Evolutionary conservation across 2,329 filamentous ascomycete species (phyloP), one percentile per base, ranked within the genome.

Genomic region (Aspergillus pseudotamarii): DNA sequence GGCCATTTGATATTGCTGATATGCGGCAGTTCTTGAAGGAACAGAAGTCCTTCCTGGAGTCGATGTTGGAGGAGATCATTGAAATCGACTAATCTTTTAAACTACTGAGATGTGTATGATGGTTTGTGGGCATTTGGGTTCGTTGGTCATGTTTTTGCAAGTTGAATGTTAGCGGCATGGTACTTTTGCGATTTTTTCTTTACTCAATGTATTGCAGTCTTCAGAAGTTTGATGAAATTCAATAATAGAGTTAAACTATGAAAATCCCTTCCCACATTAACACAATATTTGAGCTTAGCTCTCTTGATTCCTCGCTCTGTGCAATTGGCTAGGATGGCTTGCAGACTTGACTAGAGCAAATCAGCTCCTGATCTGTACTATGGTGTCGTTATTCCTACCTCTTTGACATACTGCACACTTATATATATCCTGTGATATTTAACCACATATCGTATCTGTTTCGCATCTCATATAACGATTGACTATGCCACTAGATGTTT

Each of bases 381-480:
- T 5, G 2, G 2, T 6, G 12, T 36, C 0, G 5, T 41, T 16
- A 2, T 4, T 19, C 5, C 6, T 36, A 6, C 5, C 5, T 36
- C 34, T 36, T 3, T 36, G 1, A 6, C 12, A 1, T 36, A 36
- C 34, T 36, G 26, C 26, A 26, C 26, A 26, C 26, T 4, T 26
- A 26, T 26, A 26, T 26, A 26, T 26, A 26, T 4, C 0, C 34
- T 16, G 6, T n/a, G 1, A 8, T 41, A 41, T 9, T 41, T 9
- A 41, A 8, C 4, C 0, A 9, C 16, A 9, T 9, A 41, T 4
- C 10, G 8, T n/a, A n/a, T 4, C 19, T 8, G 8, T 10, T 2
- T 3, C 9, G 1, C 16, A 3, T 41, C 1, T 9, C 1, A 6
- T 10, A 41, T 0, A 3, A 2, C 0, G 2, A 9, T 9, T n/a